Evolutionary conservation across 2,329 filamentous ascomycete genomes (phyloP).

Genomic region (Fusarium vanettenii): DNA sequence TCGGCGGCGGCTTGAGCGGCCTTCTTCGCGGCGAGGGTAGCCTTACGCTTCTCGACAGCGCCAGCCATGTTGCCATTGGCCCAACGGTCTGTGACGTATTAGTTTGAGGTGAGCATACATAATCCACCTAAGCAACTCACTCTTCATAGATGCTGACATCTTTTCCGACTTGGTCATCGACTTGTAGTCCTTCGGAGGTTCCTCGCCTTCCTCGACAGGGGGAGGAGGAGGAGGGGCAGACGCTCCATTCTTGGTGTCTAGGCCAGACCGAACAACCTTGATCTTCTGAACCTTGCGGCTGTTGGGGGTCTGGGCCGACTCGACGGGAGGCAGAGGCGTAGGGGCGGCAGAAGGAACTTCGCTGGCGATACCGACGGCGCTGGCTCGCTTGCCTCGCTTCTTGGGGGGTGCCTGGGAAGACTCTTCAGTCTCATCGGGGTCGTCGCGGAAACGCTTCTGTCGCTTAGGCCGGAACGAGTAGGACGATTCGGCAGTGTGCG

Average conservation of each 20-base stretch:
- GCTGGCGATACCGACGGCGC: constrained; percentile 16
- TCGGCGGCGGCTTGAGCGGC: constrained; percentile 57
- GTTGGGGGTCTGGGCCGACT: constrained; percentile 30
- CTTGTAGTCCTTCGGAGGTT: constrained; percentile 65
- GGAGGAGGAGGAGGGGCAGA: constrained; percentile 4
- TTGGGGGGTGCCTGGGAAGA: constrained; percentile 51
- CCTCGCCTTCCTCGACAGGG: constrained; percentile 50
- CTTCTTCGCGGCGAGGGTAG: constrained; percentile 70
- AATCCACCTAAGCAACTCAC: constrained; percentile 51
- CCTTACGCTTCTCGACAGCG: constrained; percentile 71
- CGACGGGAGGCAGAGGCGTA: constrained; percentile 33
- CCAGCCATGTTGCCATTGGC: constrained; percentile 69
- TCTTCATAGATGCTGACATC: constrained; percentile 75
- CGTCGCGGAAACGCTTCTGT: constrained; percentile 64
- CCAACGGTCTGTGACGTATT: constrained; percentile 62
- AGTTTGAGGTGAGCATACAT: constrained; percentile 32
- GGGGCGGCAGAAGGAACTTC: constrained; percentile 30
- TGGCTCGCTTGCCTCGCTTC: constrained; percentile 51
- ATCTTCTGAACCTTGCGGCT: constrained; percentile 53
- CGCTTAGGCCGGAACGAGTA: constrained; percentile 67
- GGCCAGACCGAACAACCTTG: constrained; percentile 50
- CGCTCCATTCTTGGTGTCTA: constrained; percentile 46
- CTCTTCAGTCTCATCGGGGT: constrained; percentile 57
- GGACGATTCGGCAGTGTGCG: constrained; percentile 61
- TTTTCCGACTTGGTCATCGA: constrained; percentile 74